Base-by-base conservation (phyloP, 768 basidiomycete species). In the Lyophyllum shimeji region DNA sequence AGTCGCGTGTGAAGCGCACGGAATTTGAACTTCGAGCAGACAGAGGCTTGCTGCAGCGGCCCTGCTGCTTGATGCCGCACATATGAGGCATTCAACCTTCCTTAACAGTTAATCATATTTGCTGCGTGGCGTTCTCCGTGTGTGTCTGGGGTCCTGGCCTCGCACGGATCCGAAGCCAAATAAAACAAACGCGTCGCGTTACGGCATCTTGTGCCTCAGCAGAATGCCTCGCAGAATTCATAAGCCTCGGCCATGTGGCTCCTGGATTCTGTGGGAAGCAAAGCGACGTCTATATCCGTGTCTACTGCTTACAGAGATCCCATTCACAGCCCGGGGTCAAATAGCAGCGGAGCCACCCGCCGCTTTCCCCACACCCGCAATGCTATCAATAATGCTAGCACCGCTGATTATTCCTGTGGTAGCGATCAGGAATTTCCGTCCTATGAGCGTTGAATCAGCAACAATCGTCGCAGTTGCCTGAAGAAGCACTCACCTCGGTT, bases 381-480 rank as follows among this genome's bases (percentile, higher is more conserved):
- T 81, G 60, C 87, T 79, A 65, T 89, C 87, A 50, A 91, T 76
- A 56, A 92, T 75, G 67, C 80, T 84, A 46, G 76, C 74, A 53
- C 95, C 95, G 64, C 81, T 96, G 58, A 96, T 77, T 27, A 97
- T 93, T 13, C 92, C 89, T 23, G 95, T 97, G 3, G 95, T 96
- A 20, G 90, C 92, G 54, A 98, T 87, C 64, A 98, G 71, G 70
- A 95, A 93, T 60, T 82, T 86, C 44, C 95, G 85, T 23, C 93
- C 93, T 95, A 31, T 25, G 27, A 24, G 33, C 18, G 52, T 34
- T 23, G 59, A 49, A 49, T 52, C 23, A 55, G 40, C 37, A 46
- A 59, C 60, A 43, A 58, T 62, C 31, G 42, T 44, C 46, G 53
- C 40, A 52, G 25, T 53, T 50, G 49, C 43, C 49, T 65, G 31